Evolutionary conservation across 106 monocot genomes (phyloP).

Genomic region (Chionographis japonica): DNA sequence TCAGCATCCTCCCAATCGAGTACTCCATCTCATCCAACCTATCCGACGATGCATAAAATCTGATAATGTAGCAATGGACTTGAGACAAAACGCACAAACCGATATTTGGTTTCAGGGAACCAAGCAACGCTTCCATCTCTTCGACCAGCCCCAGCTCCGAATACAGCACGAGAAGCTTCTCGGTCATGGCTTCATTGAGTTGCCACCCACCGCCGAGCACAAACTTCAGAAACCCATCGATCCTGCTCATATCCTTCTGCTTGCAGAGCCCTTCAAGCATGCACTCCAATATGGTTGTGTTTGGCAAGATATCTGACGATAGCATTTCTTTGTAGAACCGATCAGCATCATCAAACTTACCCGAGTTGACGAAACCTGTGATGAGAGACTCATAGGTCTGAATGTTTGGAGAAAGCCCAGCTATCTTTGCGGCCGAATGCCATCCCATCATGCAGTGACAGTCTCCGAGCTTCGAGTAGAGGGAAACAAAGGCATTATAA

Average conservation of each 20-base stretch:
- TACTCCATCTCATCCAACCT: slow-evolving; percentile 23
- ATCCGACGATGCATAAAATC: slow-evolving; percentile 15
- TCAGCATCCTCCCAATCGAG: slow-evolving; percentile 18
- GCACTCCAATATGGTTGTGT: slow-evolving; percentile 15
- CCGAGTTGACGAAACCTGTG: slow-evolving; percentile 7
- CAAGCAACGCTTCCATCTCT: slow-evolving; percentile 22
- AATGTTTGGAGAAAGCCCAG: slow-evolving; percentile 23
- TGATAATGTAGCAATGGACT: slow-evolving; percentile 19
- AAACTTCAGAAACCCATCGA: slow-evolving; percentile 14
- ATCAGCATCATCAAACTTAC: slow-evolving; percentile 16
- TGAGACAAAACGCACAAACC: background rate
- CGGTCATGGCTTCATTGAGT: slow-evolving; percentile 11
- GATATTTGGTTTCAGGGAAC: background rate
- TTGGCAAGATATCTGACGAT: slow-evolving; percentile 7
- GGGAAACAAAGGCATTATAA: slow-evolving; percentile 12
- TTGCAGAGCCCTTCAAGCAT: slow-evolving; percentile 16
- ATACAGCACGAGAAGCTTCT: slow-evolving; percentile 9
- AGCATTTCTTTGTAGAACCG: slow-evolving; percentile 14
- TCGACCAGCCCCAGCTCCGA: slow-evolving; percentile 8
- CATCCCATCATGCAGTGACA: slow-evolving; percentile 16
- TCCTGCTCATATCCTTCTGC: slow-evolving; percentile 4
- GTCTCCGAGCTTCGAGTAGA: slow-evolving; percentile 12
- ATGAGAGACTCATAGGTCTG: slow-evolving; percentile 17
- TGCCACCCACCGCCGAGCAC: slow-evolving; percentile 1
- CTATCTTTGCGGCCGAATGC: slow-evolving; percentile 18